These are phyloP conservation scores for Taphrina populina DNA, from an alignment of 1,139 yeast genomes.

Conservation along the genomic window DNA sequence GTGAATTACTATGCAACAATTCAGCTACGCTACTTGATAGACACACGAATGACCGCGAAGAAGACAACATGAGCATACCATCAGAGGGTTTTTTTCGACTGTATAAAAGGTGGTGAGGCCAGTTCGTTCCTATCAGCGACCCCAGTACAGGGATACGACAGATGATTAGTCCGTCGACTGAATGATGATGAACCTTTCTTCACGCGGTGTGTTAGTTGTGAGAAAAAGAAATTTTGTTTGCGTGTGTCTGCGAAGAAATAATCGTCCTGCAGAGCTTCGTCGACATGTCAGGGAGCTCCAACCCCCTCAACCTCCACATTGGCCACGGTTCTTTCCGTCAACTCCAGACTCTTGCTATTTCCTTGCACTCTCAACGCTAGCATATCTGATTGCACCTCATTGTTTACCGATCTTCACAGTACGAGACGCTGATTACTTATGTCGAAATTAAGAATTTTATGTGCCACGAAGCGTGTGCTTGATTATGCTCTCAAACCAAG, in stretches of 20 bases:
- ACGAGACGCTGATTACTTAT: too few species aligned
- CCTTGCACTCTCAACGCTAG: too few species aligned
- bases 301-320: too few species aligned
- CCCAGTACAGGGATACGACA: slow-evolving; percentile 11
- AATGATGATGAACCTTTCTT: slow-evolving; percentile 22
- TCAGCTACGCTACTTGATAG: slow-evolving; percentile 13
- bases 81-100: slow-evolving; percentile 22
- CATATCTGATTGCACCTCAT: too few species aligned
- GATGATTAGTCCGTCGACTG: slow-evolving; percentile 31
- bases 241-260: too few species aligned
- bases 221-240: too few species aligned
- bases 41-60: background rate
- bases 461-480: slow-evolving; percentile 91
- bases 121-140: slow-evolving; percentile 26
- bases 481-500: slow-evolving; percentile 93
- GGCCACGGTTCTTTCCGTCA: too few species aligned
- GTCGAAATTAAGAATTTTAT: slow-evolving; percentile 47
- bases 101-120: slow-evolving; percentile 31
- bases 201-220: slow-evolving; percentile 19
- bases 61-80: slow-evolving; percentile 20
- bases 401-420: too few species aligned
- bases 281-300: too few species aligned
- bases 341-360: too few species aligned
- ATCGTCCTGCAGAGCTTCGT: too few species aligned
- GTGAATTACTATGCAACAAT: slow-evolving; percentile 2